Evolutionary conservation across 2,329 filamentous ascomycete species (phyloP), one percentile per base, ranked within the genome.

Genomic region (Fonsecaea pedrosoi): DNA sequence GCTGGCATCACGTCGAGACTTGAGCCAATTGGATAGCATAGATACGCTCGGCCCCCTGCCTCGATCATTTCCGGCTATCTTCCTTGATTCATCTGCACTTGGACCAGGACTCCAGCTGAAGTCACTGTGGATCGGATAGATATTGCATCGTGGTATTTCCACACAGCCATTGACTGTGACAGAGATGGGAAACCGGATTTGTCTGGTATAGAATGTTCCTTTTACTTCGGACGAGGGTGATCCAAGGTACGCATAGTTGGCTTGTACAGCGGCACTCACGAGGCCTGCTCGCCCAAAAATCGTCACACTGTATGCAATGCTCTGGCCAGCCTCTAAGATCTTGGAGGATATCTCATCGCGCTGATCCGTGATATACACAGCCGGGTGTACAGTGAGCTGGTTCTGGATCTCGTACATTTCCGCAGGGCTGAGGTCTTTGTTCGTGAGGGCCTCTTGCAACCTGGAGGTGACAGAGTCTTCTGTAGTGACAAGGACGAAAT

Each of bases 161-260:
- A 97, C 84, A 74, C 92, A 95, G 3, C 93, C 91, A 75, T 97
- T 97, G 56, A 98, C 94, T 4, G 94, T 97, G 15, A 97, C 87
- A 0, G 90, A 92, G 65, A 98, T 82, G 13, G 92, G 91, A 34
- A 96, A 83, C 18, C 89, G 89, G 15, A 96, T 85, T 75, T 95
- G 92, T 45, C 94, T 86, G 0, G 94, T 97, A 75, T 93, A 92
- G 74, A 97, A 96, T 38, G 87, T 85, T 40, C 90, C 88, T 30
- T 85, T 84, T 1, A 94, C 81, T 64, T 93, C 87, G 12, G 86
- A 85, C n/a, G 84, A 83, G 4, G 88, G 82, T 37, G 88, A 85
- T 1, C 92, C 92, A n/a, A 97, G 83, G 75, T 90, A 85, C 2
- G 91, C 92, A 76, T 97, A 97, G 78, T 97, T 91, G 66, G 97